Conservation (phyloP, 805 yeast genomes). For the Ogataea methanolica region DNA sequence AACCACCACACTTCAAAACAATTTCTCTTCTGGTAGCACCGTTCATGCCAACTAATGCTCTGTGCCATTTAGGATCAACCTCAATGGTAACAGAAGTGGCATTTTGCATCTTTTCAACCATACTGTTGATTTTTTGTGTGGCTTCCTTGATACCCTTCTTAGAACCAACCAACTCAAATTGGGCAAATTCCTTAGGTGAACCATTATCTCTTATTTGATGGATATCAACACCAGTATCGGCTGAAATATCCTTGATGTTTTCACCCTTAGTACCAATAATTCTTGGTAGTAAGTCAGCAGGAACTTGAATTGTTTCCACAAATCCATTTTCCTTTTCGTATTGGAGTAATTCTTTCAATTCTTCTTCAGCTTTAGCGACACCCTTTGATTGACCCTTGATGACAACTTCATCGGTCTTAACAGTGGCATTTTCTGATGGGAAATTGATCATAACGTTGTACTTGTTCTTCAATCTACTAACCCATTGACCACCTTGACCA, state of each 20-base stretch:
- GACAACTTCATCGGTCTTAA: conserved; percentile 55
- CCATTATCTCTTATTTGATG: conserved; percentile 35
- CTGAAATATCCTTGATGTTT: conserved; percentile 73
- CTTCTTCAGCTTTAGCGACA: conserved; percentile 78
- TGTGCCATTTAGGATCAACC: conserved; percentile 72
- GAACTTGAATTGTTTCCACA: conserved; percentile 58
- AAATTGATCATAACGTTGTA: conserved; percentile 78
- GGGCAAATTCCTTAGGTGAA: conserved; percentile 49
- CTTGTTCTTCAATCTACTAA: conserved; percentile 80
- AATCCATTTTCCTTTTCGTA: conserved; percentile 86
- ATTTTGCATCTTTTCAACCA: conserved; percentile 65
- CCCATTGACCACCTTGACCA: conserved; percentile 79
- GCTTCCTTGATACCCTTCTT: conserved; percentile 73
- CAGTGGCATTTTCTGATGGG: conserved; percentile 49
- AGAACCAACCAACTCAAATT: conserved; percentile 73
- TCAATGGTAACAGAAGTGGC: conserved; percentile 50
- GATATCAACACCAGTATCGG: conserved; percentile 59
- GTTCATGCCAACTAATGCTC: conserved; percentile 70
- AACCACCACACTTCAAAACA: conserved; percentile 73
- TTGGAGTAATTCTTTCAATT: conserved; percentile 73
- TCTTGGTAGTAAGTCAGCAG: conserved; percentile 70
- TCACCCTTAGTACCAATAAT: conserved; percentile 91
- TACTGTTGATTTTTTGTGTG: conserved; percentile 50
- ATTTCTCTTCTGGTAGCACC: conserved; percentile 74
- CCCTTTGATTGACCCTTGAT: conserved; percentile 90